Base-by-base conservation (phyloP, 2,329 filamentous ascomycete species). In the Aureobasidium sp. region DNA sequence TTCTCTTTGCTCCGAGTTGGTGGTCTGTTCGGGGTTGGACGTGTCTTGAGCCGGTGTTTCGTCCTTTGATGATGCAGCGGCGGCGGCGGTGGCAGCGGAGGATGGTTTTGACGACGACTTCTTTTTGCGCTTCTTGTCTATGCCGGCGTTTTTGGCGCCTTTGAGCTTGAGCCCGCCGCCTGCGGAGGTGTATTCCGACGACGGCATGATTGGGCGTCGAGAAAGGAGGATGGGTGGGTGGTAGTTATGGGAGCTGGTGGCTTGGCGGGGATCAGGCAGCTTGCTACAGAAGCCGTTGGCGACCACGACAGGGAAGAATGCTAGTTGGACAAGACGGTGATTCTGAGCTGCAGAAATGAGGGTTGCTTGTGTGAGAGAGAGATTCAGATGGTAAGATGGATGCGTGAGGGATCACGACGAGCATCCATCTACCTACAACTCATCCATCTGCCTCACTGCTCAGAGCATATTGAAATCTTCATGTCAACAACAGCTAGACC, bases 131-230 rank as follows among this genome's bases (percentile, higher is more conserved):
- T 84, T 86, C 66, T 83, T 85, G 64, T 85, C 82, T 59, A 80
- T 73, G 63, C 66, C 62, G 41, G 80, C 83, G 57, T 78, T 73
- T 63, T 83, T 84, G 57, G 75, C 79, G 63, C 90, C 89, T 73
- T 96, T 96, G 56, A 96, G 79, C 66, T 88, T 91, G 29, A 96
- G 79, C 57, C 85, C 85, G 62, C 89, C 89, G 63, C 84, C 81
- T 56, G 79, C 78, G 54, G 81, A 73, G 42, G 77, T 70, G 73
- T 94, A 94, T 61, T 94, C 88, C 68, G 87, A 84, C 53, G 81
- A 78, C 21, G 84, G 79, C 86, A 90, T 90, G 40, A 37, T 32
- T 50, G 45, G n/a, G 25, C 7, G 34, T 19, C 7, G 6, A 50
- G 34, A 21, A 50, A 21, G 34, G 2, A 8, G 10, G 3, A 24